Evolutionary conservation across 2,329 filamentous ascomycete genomes (phyloP).

Genomic region (Nemania abortiva): DNA sequence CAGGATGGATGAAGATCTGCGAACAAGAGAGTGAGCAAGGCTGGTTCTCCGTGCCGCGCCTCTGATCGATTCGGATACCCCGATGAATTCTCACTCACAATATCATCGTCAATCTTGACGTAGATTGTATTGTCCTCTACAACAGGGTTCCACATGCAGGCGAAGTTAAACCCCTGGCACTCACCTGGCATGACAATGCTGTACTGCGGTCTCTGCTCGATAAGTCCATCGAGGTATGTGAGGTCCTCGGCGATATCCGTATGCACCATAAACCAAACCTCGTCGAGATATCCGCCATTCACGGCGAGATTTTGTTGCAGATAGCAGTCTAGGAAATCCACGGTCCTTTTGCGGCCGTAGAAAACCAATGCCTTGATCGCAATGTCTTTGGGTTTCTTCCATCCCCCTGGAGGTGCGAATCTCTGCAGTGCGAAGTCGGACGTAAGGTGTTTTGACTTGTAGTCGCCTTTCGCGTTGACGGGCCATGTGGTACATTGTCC

Average conservation of each 20-base stretch:
- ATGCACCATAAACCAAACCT: slow-evolving; percentile 59
- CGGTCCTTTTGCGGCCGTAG: slow-evolving; percentile 58
- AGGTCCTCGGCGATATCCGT: slow-evolving; percentile 57
- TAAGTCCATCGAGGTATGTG: slow-evolving; percentile 54
- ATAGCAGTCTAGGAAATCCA: slow-evolving; percentile 62
- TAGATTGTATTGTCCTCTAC: slow-evolving; percentile 56
- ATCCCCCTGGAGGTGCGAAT: slow-evolving; percentile 45
- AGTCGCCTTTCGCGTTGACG: slow-evolving; percentile 38
- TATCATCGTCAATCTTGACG: slow-evolving; percentile 61
- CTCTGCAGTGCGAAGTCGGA: slow-evolving; percentile 38
- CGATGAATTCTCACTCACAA: slow-evolving; percentile 48
- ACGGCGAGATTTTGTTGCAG: slow-evolving; percentile 57
- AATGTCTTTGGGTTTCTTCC: slow-evolving; percentile 48
- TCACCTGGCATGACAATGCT: slow-evolving; percentile 52
- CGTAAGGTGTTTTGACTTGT: slow-evolving; percentile 19
- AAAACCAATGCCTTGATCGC: slow-evolving; percentile 60
- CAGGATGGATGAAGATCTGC: slow-evolving; percentile 50
- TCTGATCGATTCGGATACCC: background rate
- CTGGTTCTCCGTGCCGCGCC: background rate
- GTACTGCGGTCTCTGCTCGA: slow-evolving; percentile 54
- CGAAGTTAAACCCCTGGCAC: slow-evolving; percentile 52
- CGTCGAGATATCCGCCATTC: slow-evolving; percentile 59
- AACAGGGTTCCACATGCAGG: slow-evolving; percentile 53
- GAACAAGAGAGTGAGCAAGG: slow-evolving; percentile 12
- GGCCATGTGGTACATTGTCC: slow-evolving; percentile 50